A percentile compares a stretch with the other conserved stretches of the same genome.
Evolutionary conservation across 202 grass and related monocot genomes (phyloP).

Genomic region (Brachypodium distachyon): DNA sequence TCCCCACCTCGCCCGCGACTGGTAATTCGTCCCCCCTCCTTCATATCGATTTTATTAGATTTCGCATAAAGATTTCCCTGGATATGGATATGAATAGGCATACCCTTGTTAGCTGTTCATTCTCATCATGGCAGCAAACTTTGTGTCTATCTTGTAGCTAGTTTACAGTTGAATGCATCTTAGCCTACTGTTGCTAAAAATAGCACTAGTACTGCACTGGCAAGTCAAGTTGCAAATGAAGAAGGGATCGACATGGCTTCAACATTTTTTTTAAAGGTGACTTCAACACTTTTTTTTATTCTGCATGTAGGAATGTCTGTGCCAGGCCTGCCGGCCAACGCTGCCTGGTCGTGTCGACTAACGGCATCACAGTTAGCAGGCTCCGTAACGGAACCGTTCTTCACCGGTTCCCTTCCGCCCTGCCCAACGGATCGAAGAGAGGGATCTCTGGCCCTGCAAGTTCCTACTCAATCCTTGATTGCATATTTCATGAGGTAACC

Average conservation of each 20-base stretch:
- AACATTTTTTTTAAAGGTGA: not conserved
- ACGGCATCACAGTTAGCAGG: conserved; percentile 74
- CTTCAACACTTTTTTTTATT: not conserved
- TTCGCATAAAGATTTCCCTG: not conserved
- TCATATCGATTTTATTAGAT: not conserved
- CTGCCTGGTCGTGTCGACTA: conserved; percentile 82
- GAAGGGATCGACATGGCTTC: not conserved
- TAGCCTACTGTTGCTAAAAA: not conserved
- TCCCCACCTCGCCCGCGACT: conserved; percentile 61
- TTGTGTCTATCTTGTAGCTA: not conserved
- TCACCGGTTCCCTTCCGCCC: conserved; percentile 74
- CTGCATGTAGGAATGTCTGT: conserved; percentile 74
- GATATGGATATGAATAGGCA: not conserved
- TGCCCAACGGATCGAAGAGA: conserved; percentile 79
- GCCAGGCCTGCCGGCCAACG: conserved; percentile 70
- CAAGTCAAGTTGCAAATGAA: not conserved
- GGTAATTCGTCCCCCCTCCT: conserved; percentile 32
- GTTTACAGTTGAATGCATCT: not conserved
- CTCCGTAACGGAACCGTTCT: conserved; percentile 75
- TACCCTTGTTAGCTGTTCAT: not conserved
- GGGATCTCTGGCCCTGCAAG: conserved; percentile 67
- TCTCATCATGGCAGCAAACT: not conserved
- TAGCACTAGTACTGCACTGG: not conserved
- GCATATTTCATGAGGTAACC: conserved; percentile 91
- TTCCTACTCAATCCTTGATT: conserved; percentile 88